Evolutionary conservation across 2,329 filamentous ascomycete genomes (phyloP), one percentile per base, ranked within the genome.

Genomic region (Fusarium sp.): DNA sequence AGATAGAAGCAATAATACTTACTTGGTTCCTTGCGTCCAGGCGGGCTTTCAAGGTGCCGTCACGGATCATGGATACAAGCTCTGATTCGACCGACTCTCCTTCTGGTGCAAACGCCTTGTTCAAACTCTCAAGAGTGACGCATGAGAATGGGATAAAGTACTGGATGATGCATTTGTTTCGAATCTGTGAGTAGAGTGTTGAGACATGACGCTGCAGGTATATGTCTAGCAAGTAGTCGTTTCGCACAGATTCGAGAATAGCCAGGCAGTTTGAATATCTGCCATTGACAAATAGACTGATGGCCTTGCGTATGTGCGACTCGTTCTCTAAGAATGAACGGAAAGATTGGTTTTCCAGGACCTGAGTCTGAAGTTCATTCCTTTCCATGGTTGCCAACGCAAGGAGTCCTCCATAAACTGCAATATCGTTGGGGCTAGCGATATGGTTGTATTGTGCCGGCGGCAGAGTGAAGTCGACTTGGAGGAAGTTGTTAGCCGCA

Each of bases 91-190:
- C 89, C 6, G 86, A 84, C 65, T 85, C 81, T 6, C 86, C 86
- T 1, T 87, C 82, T 4, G 84, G 82, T 0, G 88, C 89, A 78
- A 99, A 98, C 3, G 92, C 90, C 36, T 86, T 83, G 10, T 92
- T 89, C 83, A 99, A 88, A 64, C 89, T 93, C 20, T 90, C 86
- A 6, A 98, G 83, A 1, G 92, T 94, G 65, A 97, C 93, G 70
- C 90, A 91, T 41, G 91, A 97, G 79, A 97, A 99, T 0, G 96
- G 94, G 26, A 93, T 86, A 73, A 97, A 91, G 80, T 97, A 98
- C 76, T 97, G 93, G 26, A 94, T 88, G 62, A 99, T 97, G 74
- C 94, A 95, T 82, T 97, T 97, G 74, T 87, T 92, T 61, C 96
- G 89, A 71, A 99, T 94, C 47, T 84, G 83, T 12, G 86, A 83